These are phyloP conservation scores for Pulveroboletus sp. DNA, from an alignment of 768 basidiomycete species.

Conservation along the genomic window DNA sequence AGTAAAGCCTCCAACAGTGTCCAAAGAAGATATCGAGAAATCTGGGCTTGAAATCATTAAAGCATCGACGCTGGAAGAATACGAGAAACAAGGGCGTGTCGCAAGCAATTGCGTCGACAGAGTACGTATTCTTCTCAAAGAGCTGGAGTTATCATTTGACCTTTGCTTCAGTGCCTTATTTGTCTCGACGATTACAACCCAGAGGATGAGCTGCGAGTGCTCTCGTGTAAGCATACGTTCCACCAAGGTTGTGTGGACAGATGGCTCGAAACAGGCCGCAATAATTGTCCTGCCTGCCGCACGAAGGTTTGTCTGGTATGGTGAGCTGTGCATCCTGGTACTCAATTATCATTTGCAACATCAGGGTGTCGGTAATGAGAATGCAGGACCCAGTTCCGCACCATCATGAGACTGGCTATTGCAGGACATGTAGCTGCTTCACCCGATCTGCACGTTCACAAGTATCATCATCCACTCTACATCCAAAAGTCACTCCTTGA, in stretches of 20 bases:
- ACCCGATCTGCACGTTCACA: not conserved
- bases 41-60: conserved; percentile 77
- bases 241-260: conserved; percentile 84
- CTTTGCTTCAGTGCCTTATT: conserved; percentile 60
- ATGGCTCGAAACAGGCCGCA: conserved; percentile 81
- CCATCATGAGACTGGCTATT: not conserved
- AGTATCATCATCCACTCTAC: not conserved
- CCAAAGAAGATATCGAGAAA: conserved; percentile 80
- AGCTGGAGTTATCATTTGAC: not conserved
- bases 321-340: not conserved
- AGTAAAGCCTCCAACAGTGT: conserved; percentile 76
- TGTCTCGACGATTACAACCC: conserved; percentile 82
- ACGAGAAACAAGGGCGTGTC: conserved; percentile 59
- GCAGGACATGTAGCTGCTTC: conserved; percentile 7
- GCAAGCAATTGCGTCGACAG: conserved; percentile 75
- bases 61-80: conserved; percentile 41
- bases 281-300: conserved; percentile 91
- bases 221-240: conserved; percentile 86
- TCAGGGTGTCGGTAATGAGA: conserved; percentile 26
- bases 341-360: not conserved
- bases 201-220: conserved; percentile 74
- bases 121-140: conserved; percentile 41
- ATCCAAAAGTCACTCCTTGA: conserved; percentile 16
- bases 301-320: conserved; percentile 47
- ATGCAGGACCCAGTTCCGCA: conserved; percentile 8